Percentiles rank a stretch among this genome's conserved stretches.
phyloP scores from a whole-genome alignment of 1,284 basidiomycete species.

The Rhodotorula glutinis region DNA sequence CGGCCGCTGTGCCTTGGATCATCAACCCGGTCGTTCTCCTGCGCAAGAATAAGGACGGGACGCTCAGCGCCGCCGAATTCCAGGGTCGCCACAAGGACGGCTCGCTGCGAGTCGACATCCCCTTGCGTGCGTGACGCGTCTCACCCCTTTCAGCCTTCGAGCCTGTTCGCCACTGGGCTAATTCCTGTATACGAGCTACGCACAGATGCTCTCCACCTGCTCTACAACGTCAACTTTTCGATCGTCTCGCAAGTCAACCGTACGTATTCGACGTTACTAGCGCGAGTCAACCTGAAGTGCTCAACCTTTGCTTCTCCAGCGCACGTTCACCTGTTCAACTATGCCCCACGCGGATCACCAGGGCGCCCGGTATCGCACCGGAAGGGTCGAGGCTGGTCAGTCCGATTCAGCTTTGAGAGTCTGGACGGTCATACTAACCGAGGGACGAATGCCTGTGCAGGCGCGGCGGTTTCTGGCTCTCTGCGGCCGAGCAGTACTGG shows the following conservation, averaged over 20 bases:
- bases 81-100: conserved; percentile 60
- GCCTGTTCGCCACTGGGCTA: too few species aligned
- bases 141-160: too few species aligned
- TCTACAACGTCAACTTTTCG: conserved; percentile 76
- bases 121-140: conserved; percentile 58
- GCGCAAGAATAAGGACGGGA: conserved; percentile 83
- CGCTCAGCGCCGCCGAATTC: conserved; percentile 71
- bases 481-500: conserved; percentile 65
- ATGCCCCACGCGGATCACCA: conserved; percentile 87
- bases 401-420: too few species aligned
- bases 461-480: conserved; percentile 89
- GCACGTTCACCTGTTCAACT: conserved; percentile 98
- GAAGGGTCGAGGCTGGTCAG: conserved; percentile 78
- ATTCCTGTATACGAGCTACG: too few species aligned
- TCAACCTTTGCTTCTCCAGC: not conserved
- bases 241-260: conserved; percentile 90
- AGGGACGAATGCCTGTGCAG: not conserved
- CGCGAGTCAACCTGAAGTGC: too few species aligned
- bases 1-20: conserved; percentile 79
- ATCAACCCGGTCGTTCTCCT: conserved; percentile 57
- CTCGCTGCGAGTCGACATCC: conserved; percentile 87
- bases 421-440: not conserved
- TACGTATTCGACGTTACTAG: not conserved
- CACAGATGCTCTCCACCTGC: conserved; percentile 43
- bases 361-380: conserved; percentile 89